Percentiles rank a stretch among this genome's conserved stretches.
These are phyloP conservation scores for Boletus pseudo-olivaceus DNA, from an alignment of 768 basidiomycete genomes.

Conservation along the genomic window DNA sequence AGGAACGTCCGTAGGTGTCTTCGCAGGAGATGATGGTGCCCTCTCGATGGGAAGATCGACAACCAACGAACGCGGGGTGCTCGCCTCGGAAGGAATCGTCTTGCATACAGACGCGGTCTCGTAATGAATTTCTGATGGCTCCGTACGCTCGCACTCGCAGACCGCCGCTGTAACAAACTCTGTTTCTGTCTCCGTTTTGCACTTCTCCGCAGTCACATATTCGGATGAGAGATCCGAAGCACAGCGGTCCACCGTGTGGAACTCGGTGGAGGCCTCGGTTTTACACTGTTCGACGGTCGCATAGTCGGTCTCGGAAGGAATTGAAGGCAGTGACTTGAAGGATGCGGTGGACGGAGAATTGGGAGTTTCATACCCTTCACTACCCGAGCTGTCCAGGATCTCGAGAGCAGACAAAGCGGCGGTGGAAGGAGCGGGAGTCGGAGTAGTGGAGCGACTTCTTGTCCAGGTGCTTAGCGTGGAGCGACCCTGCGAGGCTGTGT, in stretches of 20 bases:
- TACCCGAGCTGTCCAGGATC: slow-evolving; percentile 37
- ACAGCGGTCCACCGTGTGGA: slow-evolving; percentile 47
- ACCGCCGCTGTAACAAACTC: slow-evolving; percentile 47
- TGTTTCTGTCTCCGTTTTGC: slow-evolving; percentile 40
- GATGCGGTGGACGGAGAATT: slow-evolving; percentile 46
- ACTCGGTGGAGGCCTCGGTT: slow-evolving; percentile 44
- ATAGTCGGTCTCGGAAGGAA: slow-evolving; percentile 52
- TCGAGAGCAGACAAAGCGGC: slow-evolving; percentile 28
- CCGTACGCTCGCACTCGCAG: slow-evolving; percentile 31
- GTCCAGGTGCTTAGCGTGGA: slow-evolving; percentile 34
- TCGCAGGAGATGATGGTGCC: slow-evolving; percentile 25
- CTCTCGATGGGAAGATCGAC: slow-evolving; percentile 28
- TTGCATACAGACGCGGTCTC: slow-evolving; percentile 44
- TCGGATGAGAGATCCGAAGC: slow-evolving; percentile 39
- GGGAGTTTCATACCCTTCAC: slow-evolving; percentile 49
- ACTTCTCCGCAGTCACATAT: slow-evolving; percentile 50
- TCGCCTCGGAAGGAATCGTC: slow-evolving; percentile 36
- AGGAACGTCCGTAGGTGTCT: slow-evolving; percentile 24
- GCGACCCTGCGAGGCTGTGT: slow-evolving; percentile 32
- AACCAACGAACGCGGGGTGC: slow-evolving; percentile 35
- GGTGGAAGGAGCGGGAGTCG: slow-evolving; percentile 32
- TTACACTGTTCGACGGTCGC: slow-evolving; percentile 41
- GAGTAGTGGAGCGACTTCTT: slow-evolving; percentile 31
- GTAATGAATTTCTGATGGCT: slow-evolving; percentile 46
- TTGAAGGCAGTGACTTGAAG: slow-evolving; percentile 56